Percentiles rank a stretch among this genome's conserved stretches.
Evolutionary conservation across 1,284 basidiomycete genomes (phyloP).

Genomic region (Trametes hirsuta): DNA sequence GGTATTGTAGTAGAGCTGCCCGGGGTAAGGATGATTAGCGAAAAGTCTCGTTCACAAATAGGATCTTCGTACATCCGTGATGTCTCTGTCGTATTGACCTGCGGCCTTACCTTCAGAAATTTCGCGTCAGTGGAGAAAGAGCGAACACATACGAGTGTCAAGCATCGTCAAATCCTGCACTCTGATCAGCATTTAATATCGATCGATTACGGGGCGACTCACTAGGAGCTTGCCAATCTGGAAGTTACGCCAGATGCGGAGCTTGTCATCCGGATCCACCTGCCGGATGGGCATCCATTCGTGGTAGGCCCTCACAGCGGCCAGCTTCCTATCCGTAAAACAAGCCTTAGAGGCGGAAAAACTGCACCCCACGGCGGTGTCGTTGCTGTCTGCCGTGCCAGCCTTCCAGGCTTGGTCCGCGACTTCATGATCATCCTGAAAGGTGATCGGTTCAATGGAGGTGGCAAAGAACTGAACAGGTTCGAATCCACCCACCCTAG

Average conservation of each 20-base stretch:
- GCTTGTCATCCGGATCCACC: constrained; percentile 60
- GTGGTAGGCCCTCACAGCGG: constrained; percentile 67
- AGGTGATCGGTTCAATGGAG: not conserved
- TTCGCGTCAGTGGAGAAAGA: not conserved
- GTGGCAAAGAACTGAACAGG: not conserved
- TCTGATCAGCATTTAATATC: not conserved
- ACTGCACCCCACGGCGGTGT: constrained; percentile 56
- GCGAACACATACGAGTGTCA: constrained; percentile 51
- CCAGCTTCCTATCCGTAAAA: constrained; percentile 66
- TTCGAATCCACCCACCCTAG: constrained; percentile 6
- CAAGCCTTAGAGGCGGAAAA: constrained; percentile 59
- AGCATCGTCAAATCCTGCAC: constrained; percentile 57
- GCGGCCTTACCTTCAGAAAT: not conserved
- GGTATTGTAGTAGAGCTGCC: constrained; percentile 60
- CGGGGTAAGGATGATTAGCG: not conserved
- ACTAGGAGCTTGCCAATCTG: constrained; percentile 61
- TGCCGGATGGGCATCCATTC: constrained; percentile 76
- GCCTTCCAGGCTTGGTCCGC: constrained; percentile 69
- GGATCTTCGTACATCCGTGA: constrained; percentile 52
- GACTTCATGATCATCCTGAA: constrained; percentile 63
- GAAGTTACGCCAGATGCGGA: constrained; percentile 72
- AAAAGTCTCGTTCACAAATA: not conserved
- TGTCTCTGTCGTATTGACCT: constrained; percentile 65
- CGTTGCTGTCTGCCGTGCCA: constrained; percentile 66
- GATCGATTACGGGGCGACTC: not conserved